Conservation (phyloP, 2,329 filamentous ascomycete species). For the Microthyrium microscopicum region DNA sequence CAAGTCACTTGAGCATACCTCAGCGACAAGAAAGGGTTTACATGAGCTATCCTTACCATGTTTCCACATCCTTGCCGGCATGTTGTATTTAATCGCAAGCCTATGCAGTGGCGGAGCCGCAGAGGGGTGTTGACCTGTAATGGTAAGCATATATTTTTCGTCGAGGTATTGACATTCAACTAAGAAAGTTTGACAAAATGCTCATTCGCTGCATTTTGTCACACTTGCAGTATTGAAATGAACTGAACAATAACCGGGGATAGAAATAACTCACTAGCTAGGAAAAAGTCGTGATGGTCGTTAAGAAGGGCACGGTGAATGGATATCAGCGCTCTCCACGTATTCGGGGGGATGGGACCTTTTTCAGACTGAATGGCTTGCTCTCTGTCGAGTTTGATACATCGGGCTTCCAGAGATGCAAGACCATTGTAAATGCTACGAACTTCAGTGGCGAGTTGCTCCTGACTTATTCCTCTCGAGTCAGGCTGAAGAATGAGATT, state of each 20-base stretch:
- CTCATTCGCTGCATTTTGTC: too few species aligned
- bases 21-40: too few species aligned
- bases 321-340: conserved; percentile 73
- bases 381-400: conserved; percentile 63
- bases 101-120: conserved; percentile 50
- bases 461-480: conserved; percentile 54
- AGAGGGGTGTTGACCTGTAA: conserved; percentile 71
- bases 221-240: too few species aligned
- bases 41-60: too few species aligned
- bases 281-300: conserved; percentile 60
- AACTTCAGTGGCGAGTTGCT: conserved; percentile 66
- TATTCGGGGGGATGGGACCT: too few species aligned
- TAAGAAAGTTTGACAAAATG: too few species aligned
- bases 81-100: conserved; percentile 66
- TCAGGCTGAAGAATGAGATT: conserved; percentile 39
- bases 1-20: too few species aligned
- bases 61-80: conserved; percentile 90
- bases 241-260: too few species aligned
- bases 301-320: conserved; percentile 66
- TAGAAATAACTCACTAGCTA: too few species aligned
- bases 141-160: too few species aligned
- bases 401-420: conserved; percentile 74
- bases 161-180: too few species aligned
- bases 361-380: too few species aligned
- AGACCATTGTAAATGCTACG: conserved; percentile 71